Conservation (phyloP, 768 basidiomycete genomes). For the Russula lepida region DNA sequence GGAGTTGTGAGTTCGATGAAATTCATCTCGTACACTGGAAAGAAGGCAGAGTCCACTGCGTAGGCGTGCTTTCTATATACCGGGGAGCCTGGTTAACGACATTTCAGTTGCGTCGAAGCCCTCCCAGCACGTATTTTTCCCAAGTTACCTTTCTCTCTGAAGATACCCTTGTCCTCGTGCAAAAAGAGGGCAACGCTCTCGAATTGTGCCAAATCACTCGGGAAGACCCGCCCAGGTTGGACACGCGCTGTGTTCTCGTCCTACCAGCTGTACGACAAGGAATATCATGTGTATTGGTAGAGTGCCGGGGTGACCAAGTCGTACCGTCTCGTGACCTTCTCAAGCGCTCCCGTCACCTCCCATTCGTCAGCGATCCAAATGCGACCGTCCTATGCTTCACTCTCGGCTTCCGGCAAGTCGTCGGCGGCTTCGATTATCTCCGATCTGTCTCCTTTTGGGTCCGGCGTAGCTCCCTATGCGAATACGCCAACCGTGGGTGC, state of each 20-base stretch:
- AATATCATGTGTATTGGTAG: slow-evolving; percentile 11
- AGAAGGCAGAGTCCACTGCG: slow-evolving; percentile 9
- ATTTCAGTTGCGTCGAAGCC: slow-evolving; percentile 11
- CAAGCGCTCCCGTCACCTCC: slow-evolving; percentile 2
- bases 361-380: slow-evolving; percentile 8
- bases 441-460: slow-evolving; percentile 18
- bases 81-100: not conserved
- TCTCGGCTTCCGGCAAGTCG: slow-evolving; percentile 10
- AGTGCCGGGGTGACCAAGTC: slow-evolving; percentile 15
- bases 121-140: slow-evolving; percentile 14
- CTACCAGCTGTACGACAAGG: slow-evolving; percentile 11
- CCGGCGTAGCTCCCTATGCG: slow-evolving; percentile 1
- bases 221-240: slow-evolving; percentile 1
- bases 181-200: slow-evolving; percentile 16
- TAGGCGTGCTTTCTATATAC: not conserved
- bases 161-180: slow-evolving; percentile 9
- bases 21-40: slow-evolving; percentile 14
- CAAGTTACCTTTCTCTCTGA: slow-evolving; percentile 15
- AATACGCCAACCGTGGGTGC: slow-evolving; percentile 2
- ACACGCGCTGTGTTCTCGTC: slow-evolving; percentile 10
- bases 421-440: slow-evolving; percentile 13
- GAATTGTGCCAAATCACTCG: slow-evolving; percentile 10
- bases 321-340: not conserved
- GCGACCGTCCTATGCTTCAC: slow-evolving; percentile 11
- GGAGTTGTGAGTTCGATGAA: slow-evolving; percentile 14